phyloP scores from a whole-genome alignment of 371 early-diverging fungal genomes.

The Chytridium lagenaria region DNA sequence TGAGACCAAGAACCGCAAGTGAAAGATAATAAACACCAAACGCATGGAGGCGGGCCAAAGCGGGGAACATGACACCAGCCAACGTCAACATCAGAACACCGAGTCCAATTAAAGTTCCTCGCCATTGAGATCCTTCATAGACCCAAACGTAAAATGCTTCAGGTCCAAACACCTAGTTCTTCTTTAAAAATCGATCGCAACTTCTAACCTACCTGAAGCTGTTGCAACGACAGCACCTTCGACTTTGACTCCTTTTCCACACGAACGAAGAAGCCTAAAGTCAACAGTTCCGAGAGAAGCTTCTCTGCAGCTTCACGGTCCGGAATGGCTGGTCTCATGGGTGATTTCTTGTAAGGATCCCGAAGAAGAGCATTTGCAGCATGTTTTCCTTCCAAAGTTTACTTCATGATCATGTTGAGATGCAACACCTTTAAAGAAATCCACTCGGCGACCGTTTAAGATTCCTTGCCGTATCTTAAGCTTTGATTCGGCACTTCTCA shows the following conservation, averaged over 20 bases:
- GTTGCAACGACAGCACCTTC: slow-evolving; percentile 34
- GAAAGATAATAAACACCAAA: slow-evolving; percentile 95
- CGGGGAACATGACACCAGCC: slow-evolving; percentile 96
- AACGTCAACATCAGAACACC: slow-evolving; percentile 80
- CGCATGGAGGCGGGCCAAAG: slow-evolving; percentile 73
- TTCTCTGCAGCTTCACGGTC: slow-evolving; percentile 64
- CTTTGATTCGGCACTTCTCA: slow-evolving; percentile 68
- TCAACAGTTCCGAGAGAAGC: slow-evolving; percentile 72
- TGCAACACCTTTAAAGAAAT: slow-evolving; percentile 86
- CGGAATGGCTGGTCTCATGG: slow-evolving; percentile 58
- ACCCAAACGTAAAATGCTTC: slow-evolving; percentile 96
- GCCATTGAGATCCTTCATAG: slow-evolving; percentile 87
- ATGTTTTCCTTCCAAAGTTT: slow-evolving; percentile 86
- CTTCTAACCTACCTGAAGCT: slow-evolving; percentile 26
- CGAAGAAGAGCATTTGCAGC: slow-evolving; percentile 87
- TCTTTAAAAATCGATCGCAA: neutral
- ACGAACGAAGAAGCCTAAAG: slow-evolving; percentile 73
- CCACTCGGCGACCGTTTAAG: slow-evolving; percentile 87
- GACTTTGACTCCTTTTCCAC: slow-evolving; percentile 63
- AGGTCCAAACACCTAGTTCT: slow-evolving; percentile 68
- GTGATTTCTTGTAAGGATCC: slow-evolving; percentile 65
- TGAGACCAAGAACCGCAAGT: slow-evolving; percentile 81
- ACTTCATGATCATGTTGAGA: neutral
- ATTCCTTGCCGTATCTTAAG: slow-evolving; percentile 85
- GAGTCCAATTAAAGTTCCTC: slow-evolving; percentile 76